Base-by-base conservation (phyloP, 2,329 filamentous ascomycete species). In the Xylaria sp. region DNA sequence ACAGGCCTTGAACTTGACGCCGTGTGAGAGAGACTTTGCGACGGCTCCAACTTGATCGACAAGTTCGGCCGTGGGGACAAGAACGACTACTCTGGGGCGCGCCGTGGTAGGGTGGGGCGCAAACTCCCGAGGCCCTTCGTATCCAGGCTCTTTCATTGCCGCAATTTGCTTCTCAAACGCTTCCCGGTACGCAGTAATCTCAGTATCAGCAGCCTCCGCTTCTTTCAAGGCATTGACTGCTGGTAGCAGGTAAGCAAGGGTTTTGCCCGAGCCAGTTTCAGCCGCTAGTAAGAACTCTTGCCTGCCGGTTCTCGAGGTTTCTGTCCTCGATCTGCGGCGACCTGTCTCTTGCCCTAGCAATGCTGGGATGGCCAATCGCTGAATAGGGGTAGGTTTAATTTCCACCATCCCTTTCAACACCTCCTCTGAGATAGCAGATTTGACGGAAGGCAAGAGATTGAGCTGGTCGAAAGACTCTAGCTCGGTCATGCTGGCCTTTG, bases 231-330 rank as follows among this genome's bases (percentile, higher is more conserved):
- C 92, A 80, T 99, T 90, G 61, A 99, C 85, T 17, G 91, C 86
- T 0, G 96, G 97, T 4, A 98, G 81, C 4, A 98, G 83, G 77
- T 99, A 99, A 8, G 96, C 93, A 69, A 99, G 84, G 0, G 96
- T 99, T 84, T 99, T 99, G 68, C 96, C 96, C 0, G 96, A 98
- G 12, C 96, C 96, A 0, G 96, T 99, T 83, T 99, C 96, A 11
- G 96, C 96, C 3, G 96, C 96, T 58, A 99, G 85, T 12, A 99
- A 85, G 77, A 93, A 98, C 81, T 83, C 86, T 68, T 81, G 80
- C 72, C 76, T 85, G 64, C 74, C 76, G 2, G 78, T 64, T 4
- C 69, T 72, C 45, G 75, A 72, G 48, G 77, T 79, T 67, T 39
- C 57, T 9, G 76, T 75, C 74, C 76, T 75, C 69, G 66, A 71